These are phyloP conservation scores for Aphanomyces astaci DNA, from an alignment of 352 stramenopile genomes.

Conservation along the genomic window DNA sequence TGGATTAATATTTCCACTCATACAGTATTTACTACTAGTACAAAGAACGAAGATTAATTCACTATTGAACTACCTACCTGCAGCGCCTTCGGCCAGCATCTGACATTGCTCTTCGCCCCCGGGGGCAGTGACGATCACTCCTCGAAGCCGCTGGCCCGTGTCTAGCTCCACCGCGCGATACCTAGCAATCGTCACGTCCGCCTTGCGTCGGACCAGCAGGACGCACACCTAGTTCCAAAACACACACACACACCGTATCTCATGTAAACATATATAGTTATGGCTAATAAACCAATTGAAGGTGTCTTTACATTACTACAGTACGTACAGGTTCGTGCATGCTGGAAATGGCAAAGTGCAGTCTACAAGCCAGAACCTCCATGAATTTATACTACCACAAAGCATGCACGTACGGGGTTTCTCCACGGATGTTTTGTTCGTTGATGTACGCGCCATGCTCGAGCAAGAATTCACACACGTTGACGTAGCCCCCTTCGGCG, in stretches of 20 bases:
- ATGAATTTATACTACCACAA: background rate
- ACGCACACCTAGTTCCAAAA: constrained; percentile 61
- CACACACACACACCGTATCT: no score
- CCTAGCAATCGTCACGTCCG: constrained; percentile 51
- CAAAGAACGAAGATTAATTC: background rate
- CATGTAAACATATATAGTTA: no score
- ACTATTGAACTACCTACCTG: background rate
- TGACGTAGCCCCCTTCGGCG: constrained; percentile 62
- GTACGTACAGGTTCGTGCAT: constrained; percentile 35
- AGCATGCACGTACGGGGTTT: constrained; percentile 53
- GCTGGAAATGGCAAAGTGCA: constrained; percentile 77
- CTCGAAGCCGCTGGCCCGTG: constrained; percentile 43
- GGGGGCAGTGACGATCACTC: constrained; percentile 55
- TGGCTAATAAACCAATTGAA: no score
- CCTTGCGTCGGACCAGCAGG: constrained; percentile 48
- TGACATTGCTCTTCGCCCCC: constrained; percentile 41
- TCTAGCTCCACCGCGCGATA: constrained; percentile 49
- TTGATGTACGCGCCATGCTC: constrained; percentile 65
- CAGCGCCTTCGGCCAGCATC: constrained; percentile 34
- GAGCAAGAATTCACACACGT: constrained; percentile 52
- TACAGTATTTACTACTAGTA: no score
- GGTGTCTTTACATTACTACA: no score
- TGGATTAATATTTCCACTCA: no score
- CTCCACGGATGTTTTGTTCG: constrained; percentile 62
- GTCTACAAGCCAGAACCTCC: constrained; percentile 27